Conservation (phyloP, 176 grass and related monocot genomes). For the Dendrocalamus sinicus region DNA sequence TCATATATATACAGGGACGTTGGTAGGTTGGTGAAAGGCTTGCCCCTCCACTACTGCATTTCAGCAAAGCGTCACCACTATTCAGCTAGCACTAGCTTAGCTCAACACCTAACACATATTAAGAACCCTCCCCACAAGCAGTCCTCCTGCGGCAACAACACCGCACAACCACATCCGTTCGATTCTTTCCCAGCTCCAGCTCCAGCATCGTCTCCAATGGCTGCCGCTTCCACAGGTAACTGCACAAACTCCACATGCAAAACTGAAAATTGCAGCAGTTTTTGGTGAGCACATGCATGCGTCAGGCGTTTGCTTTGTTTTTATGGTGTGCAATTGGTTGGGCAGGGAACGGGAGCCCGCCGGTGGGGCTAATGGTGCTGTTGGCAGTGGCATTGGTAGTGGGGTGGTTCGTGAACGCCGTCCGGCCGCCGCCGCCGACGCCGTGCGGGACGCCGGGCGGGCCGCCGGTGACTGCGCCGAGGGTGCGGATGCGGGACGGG, state of each 20-base stretch:
- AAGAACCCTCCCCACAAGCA: not conserved
- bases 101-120: constrained; percentile 35
- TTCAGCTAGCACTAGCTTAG: constrained; percentile 29
- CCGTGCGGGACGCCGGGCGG: constrained; percentile 64
- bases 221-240: constrained; percentile 38
- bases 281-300: not conserved
- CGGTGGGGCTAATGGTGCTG: constrained; percentile 38
- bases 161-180: not conserved
- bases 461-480: constrained; percentile 68
- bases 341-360: constrained; percentile 40
- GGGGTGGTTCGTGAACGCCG: constrained; percentile 48
- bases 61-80: constrained; percentile 21
- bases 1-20: not conserved
- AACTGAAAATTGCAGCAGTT: not conserved
- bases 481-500: constrained; percentile 66
- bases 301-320: no score
- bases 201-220: constrained; percentile 25
- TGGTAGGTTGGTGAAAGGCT: constrained; percentile 52
- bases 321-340: not conserved
- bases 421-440: constrained; percentile 53
- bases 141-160: not conserved
- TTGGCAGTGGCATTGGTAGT: constrained; percentile 37
- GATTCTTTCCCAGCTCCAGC: not conserved
- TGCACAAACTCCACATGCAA: not conserved
- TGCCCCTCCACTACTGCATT: constrained; percentile 45